These are phyloP conservation scores for Flueggea neowawraea DNA, from an alignment of 441 rosid species.

Conservation along the genomic window DNA sequence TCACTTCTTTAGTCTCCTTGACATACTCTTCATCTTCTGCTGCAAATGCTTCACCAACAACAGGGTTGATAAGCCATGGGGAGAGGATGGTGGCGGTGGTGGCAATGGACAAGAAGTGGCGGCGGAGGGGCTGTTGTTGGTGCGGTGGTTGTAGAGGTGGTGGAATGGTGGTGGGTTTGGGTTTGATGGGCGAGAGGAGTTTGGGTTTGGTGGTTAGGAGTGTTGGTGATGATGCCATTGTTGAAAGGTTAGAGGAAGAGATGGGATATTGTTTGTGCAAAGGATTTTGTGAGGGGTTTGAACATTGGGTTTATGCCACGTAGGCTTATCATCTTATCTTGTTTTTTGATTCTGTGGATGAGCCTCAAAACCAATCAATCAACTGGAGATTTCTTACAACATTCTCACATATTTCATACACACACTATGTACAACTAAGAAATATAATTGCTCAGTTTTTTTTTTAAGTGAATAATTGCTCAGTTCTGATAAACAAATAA, in stretches of 20 bases:
- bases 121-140: slow-evolving; percentile 29
- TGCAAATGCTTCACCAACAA: slow-evolving; percentile 29
- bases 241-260: slow-evolving; percentile 9
- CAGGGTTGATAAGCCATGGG: slow-evolving; percentile 3
- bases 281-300: slow-evolving; percentile 5
- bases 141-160: slow-evolving; percentile 8
- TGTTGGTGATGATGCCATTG: slow-evolving; percentile 71
- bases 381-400: too few species aligned
- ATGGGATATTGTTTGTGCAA: slow-evolving; percentile 4
- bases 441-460: too few species aligned
- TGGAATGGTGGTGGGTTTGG: slow-evolving; percentile 27
- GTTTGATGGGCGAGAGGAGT: slow-evolving; percentile 32
- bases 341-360: too few species aligned
- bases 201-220: slow-evolving; percentile 52
- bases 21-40: slow-evolving; percentile 67
- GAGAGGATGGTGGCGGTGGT: slow-evolving; percentile 19
- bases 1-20: slow-evolving; percentile 71
- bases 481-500: too few species aligned
- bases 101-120: slow-evolving; percentile 47
- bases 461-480: too few species aligned
- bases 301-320: slow-evolving; percentile 50
- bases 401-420: too few species aligned
- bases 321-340: slow-evolving; percentile 86
- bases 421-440: too few species aligned
- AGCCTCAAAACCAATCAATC: too few species aligned